A percentile compares a stretch with the other conserved stretches of the same genome.
phyloP scores from a whole-genome alignment of 2,329 filamentous ascomycete genomes.

The Teratosphaeria epicoccoides region DNA sequence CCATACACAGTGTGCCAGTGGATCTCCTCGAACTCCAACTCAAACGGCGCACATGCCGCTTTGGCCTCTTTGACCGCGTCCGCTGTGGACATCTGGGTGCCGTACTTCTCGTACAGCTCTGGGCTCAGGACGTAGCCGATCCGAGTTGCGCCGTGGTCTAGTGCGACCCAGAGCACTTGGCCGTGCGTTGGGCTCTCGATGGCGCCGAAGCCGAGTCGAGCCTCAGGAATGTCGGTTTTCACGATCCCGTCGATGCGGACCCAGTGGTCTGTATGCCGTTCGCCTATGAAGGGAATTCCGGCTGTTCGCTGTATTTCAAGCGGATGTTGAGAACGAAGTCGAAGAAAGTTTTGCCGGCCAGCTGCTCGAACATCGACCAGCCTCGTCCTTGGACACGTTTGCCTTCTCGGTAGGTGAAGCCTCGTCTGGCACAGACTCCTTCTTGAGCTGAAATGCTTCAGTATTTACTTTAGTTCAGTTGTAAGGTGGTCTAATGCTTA shows the following conservation, averaged over 20 bases:
- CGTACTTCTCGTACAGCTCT: constrained; percentile 28
- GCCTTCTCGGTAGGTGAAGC: constrained; percentile 37
- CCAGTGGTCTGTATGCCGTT: constrained; percentile 42
- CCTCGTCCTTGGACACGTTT: constrained; percentile 32
- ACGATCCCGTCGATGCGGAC: constrained; percentile 43
- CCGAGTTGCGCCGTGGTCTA: constrained; percentile 44
- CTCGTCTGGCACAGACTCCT: not conserved
- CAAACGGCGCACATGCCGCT: constrained; percentile 29
- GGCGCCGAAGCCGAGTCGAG: constrained; percentile 36
- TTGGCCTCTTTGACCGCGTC: constrained; percentile 31
- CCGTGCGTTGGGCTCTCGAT: constrained; percentile 44
- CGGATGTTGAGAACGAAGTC: constrained; percentile 45
- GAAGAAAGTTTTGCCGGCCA: constrained; percentile 38
- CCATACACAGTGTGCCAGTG: constrained; percentile 36
- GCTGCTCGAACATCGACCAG: not conserved
- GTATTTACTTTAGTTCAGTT: not conserved
- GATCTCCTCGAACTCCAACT: constrained; percentile 29
- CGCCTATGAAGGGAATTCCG: constrained; percentile 41
- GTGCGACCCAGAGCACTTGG: constrained; percentile 45
- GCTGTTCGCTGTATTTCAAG: constrained; percentile 46
- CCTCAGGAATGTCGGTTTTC: constrained; percentile 40
- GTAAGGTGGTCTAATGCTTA: not conserved
- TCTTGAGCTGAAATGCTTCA: not conserved
- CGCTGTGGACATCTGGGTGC: constrained; percentile 22
- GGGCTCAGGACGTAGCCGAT: constrained; percentile 44